Base-by-base conservation (phyloP, 2,329 filamentous ascomycete genomes). In the Microascus cirrosus region DNA sequence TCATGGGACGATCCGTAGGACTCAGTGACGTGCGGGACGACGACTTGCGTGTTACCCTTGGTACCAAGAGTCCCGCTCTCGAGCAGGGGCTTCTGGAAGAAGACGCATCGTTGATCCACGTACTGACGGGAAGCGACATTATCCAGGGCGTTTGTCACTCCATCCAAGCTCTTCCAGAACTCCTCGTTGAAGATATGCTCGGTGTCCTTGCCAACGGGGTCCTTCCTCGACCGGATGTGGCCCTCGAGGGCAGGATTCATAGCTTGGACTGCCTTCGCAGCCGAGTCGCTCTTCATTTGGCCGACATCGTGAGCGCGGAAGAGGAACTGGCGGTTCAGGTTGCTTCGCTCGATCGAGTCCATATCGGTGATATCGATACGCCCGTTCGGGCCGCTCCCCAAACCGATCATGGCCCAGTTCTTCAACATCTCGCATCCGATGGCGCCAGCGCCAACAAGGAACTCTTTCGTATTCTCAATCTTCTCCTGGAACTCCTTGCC, bases 351-450 rank as follows among this genome's bases (percentile, higher is more conserved):
- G 65, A 99, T 99, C 58, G 92, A 92, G 68, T 99, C 94, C 85
- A 96, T 97, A 70, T 99, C 94, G 15, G 95, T 97, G 55, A 99
- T 89, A 59, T 78, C 90, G 66, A 99, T 95, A 71, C 88, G 87
- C 66, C 94, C 94, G 54, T 91, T 82, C 2, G 90, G 89, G 3
- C 94, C 94, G 53, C 89, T 89, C 52, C 87, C 93, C 34, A 99
- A 78, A 63, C 94, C 94, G 70, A 97, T 95, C 92, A 99, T 95
- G 39, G 95, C 93, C 92, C 94, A 99, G 73, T 97, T 97, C 83
- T 99, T 99, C 64, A 99, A 77, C 88, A 97, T 99, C 70, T 99
- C 94, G 68, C 94, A 99, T 53, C 94, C 94, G 70, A 99, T 99
- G 62, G 95, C 94, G 66, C 94, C 94, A 53, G 94, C 90, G 64